A percentile compares a stretch with the other conserved stretches of the same genome.
Evolutionary conservation across 305 asterid species (phyloP).

Genomic region (Plantago coronopus): DNA sequence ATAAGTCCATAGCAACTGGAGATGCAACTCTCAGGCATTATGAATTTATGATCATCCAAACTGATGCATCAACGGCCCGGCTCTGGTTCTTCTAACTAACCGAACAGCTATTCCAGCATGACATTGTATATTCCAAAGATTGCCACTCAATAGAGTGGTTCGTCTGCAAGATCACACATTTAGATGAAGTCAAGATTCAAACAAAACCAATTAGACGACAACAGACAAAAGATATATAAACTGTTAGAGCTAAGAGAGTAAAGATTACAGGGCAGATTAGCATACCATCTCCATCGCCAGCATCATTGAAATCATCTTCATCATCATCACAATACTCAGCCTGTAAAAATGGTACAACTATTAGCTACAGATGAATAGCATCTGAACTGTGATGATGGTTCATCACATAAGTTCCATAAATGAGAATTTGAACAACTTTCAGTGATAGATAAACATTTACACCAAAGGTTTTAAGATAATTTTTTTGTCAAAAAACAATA

Average conservation of each 20-base stretch:
- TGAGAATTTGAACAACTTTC: background rate
- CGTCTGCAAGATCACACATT: constrained; percentile 38
- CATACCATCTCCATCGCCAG: constrained; percentile 52
- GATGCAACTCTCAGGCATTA: no score
- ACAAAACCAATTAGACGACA: background rate
- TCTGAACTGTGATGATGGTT: background rate
- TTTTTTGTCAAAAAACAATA: no score
- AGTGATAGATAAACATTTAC: background rate
- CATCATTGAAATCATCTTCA: constrained; percentile 67
- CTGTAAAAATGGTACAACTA: constrained; percentile 30
- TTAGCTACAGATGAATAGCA: constrained; percentile 14
- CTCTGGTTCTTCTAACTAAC: no score
- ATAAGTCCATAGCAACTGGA: no score
- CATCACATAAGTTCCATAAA: background rate
- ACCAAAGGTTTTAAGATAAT: background rate
- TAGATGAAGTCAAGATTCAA: no score
- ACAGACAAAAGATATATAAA: background rate
- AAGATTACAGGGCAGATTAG: constrained; percentile 1
- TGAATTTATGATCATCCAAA: no score
- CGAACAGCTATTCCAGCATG: no score
- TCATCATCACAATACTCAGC: constrained; percentile 59
- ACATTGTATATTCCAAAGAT: background rate
- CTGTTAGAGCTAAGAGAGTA: background rate
- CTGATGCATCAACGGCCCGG: no score
- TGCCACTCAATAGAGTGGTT: constrained; percentile 29